phyloP scores from a whole-genome alignment of 2,329 filamentous ascomycete genomes.

The Graphilbum ipis-grandicollis region DNA sequence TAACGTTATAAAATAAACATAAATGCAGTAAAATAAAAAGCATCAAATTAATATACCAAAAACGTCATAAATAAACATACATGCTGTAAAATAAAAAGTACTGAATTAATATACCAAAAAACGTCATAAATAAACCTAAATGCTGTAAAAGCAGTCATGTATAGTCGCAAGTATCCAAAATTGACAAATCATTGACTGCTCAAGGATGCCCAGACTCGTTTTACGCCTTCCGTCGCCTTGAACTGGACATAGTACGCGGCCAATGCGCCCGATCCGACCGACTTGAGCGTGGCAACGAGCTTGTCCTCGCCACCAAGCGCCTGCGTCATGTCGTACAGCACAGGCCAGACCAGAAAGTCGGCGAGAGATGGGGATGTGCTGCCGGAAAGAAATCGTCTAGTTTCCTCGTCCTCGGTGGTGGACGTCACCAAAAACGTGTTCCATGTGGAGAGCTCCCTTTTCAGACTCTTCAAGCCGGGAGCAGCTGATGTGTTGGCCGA shows the following conservation, averaged over 20 bases:
- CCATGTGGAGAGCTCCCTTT: slow-evolving; percentile 22
- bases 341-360: slow-evolving; percentile 41
- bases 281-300: slow-evolving; percentile 11
- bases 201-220: not conserved
- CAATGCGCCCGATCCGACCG: slow-evolving; percentile 14
- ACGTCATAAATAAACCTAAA: too few relatives aligned
- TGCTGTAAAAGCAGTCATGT: too few relatives aligned
- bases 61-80: too few relatives aligned
- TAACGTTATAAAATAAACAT: too few relatives aligned
- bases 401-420: slow-evolving; percentile 11
- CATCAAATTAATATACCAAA: too few relatives aligned
- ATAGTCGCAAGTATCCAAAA: too few relatives aligned
- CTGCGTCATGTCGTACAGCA: slow-evolving; percentile 27
- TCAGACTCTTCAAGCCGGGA: slow-evolving; percentile 9
- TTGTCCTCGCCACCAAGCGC: slow-evolving; percentile 15
- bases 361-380: slow-evolving; percentile 20
- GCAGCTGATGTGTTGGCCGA: slow-evolving; percentile 1
- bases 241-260: slow-evolving; percentile 18
- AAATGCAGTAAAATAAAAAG: too few relatives aligned
- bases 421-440: slow-evolving; percentile 13
- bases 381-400: slow-evolving; percentile 12
- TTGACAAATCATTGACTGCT: too few relatives aligned
- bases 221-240: not conserved
- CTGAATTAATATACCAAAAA: too few relatives aligned
- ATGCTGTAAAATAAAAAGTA: too few relatives aligned